Base-by-base conservation (phyloP, 805 yeast genomes). In the Candida ficus region DNA sequence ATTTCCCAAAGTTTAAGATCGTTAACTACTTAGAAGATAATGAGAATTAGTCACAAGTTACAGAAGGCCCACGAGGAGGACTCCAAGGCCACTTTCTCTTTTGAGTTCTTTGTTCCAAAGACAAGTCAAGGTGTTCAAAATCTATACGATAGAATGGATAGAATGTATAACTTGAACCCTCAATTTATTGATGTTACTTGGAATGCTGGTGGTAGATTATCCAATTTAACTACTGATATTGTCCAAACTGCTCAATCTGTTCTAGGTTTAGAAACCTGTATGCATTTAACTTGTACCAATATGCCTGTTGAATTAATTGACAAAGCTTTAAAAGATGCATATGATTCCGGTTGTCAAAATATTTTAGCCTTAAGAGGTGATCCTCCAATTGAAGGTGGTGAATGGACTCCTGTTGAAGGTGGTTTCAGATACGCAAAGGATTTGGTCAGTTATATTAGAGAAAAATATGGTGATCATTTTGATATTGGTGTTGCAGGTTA, bases 231-330 rank as follows among this genome's bases (percentile, higher is more conserved):
- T 19, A 83, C 89, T 27, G 98, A 93, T 50, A 82, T 93, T 76
- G 95, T 93, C 5, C 76, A 88, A 51, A 88, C 95, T 3, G 78
- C 97, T 1, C 95, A 90, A 52, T 80, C 90, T 3, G 90, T 88
- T 3, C 69, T 90, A 41, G 97, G 97, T 8, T 68, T 91, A 45
- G 98, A 91, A 56, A 91, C 98, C 0, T 93, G 98, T 61, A 90
- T 93, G 96, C 99, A 93, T 62, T 71, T 93, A 64, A 93, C 99
- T 2, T 93, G 99, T 58, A 89, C 97, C 14, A 91, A 90, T 55
- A 93, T 93, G 99, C 78, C 89, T 22, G 69, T 79, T 22, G 76
- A 75, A 30, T 68, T 82, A 48, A 84, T 93, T 47, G 96, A 90
- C 57, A 74, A 78, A 44, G 98, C 99, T 5, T 71, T 91, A 49